Conservation (phyloP, 441 rosid genomes). For the Mallotus repandus region DNA sequence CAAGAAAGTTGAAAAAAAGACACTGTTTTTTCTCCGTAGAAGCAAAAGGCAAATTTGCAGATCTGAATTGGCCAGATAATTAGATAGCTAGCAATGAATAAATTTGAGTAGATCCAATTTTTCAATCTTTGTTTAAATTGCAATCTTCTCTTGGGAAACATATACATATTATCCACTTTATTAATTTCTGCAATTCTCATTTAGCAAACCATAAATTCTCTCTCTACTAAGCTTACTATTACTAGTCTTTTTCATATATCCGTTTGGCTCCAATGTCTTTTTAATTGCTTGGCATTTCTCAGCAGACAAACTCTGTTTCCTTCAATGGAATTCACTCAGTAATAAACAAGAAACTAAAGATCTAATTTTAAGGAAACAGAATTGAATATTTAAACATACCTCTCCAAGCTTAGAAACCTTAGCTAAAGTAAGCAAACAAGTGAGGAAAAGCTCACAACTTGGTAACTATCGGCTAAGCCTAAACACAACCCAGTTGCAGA, state of each 20-base stretch:
- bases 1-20: neutral
- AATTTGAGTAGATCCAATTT: neutral
- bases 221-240: neutral
- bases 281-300: too few species aligned
- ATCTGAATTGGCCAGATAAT: constrained; percentile 9
- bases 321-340: too few species aligned
- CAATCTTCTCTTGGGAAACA: neutral
- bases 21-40: neutral
- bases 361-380: too few species aligned
- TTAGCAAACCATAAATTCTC: neutral
- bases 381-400: too few species aligned
- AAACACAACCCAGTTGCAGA: constrained; percentile 28
- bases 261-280: too few species aligned
- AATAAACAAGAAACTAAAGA: too few species aligned
- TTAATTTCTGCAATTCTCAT: neutral
- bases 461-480: neutral
- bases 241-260: too few species aligned
- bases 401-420: constrained; percentile 39
- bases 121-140: neutral
- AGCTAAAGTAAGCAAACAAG: too few species aligned
- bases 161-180: neutral
- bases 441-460: too few species aligned
- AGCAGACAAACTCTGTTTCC: too few species aligned
- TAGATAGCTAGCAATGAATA: neutral
- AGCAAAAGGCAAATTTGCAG: constrained; percentile 2